Base-by-base conservation (phyloP, 2,329 filamentous ascomycete genomes). In the Stylonectria norvegica region DNA sequence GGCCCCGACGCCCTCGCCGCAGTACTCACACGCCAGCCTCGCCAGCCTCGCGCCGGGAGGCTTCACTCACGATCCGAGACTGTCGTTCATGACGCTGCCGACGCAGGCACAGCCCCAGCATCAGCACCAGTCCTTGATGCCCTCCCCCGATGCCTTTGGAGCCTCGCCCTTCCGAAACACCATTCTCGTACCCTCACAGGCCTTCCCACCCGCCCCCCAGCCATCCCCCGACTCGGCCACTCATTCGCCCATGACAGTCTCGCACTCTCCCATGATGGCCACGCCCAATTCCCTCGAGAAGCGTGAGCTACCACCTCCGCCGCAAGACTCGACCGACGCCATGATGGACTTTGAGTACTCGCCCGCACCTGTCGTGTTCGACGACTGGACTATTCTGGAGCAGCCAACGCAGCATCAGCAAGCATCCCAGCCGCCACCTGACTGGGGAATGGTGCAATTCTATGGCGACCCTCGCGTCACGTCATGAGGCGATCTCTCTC, bases 321-420 rank as follows among this genome's bases (percentile, higher is more conserved):
- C 59, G 12, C 55, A 55, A 14, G 45, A 36, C 11, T 47, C 45
- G 9, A 48, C 45, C 15, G 62, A 64, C 19, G 51, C 55, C 8
- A 59, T 66, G 50, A 70, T 71, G 65, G 67, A 69, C 31, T 70
- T 70, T 50, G 67, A 71, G 37, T 70, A 66, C 45, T 64, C 67
- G 20, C 58, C 66, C 3, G 57, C 59, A 3, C 57, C 60, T 6
- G 58, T 66, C 20, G 57, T 64, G 8, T 68, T 70, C 31, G 63
- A 68, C 2, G 66, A 69, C 43, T 71, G 68, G 68, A 53, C 62
- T 16, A 57, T 66, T 15, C 52, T 65, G 15, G 60, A 64, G 31
- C 62, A 65, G 40, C 49, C 47, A 8, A 39, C 51, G 16, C 57
- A 50, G 11, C 48, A 57, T 33, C 60, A 55, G n/a, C 56, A 55